phyloP scores from a whole-genome alignment of 2,329 filamentous ascomycete genomes.

The Aspergillus sp. region DNA sequence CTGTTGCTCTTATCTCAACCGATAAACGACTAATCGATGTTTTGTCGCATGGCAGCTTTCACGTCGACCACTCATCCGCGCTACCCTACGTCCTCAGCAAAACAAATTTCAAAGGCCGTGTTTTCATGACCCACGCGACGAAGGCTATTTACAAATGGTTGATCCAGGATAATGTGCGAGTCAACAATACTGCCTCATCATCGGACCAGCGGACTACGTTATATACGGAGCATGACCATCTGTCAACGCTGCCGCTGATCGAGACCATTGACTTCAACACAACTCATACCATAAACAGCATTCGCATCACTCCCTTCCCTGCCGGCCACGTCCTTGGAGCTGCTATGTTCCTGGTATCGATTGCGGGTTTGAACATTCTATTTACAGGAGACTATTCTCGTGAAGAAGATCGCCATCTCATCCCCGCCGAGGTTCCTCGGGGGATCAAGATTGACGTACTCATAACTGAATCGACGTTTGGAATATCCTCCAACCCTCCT shows the following conservation, averaged over 20 bases:
- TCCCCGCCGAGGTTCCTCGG: constrained; percentile 86
- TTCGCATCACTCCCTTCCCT: constrained; percentile 94
- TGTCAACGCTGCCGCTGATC: constrained; percentile 89
- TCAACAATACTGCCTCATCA: constrained; percentile 68
- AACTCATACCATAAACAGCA: constrained; percentile 93
- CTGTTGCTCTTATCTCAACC: background rate
- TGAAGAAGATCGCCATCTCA: constrained; percentile 91
- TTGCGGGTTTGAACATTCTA: constrained; percentile 92
- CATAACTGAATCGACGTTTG: constrained; percentile 97
- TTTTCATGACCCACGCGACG: constrained; percentile 99
- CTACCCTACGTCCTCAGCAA: constrained; percentile 95
- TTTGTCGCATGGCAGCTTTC: constrained; percentile 71
- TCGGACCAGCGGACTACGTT: constrained; percentile 66
- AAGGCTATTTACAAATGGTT: constrained; percentile 99
- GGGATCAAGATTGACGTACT: constrained; percentile 92
- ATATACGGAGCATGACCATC: constrained; percentile 93
- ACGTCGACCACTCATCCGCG: constrained; percentile 98
- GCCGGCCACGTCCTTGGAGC: constrained; percentile 97
- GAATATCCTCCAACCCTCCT: constrained; percentile 89
- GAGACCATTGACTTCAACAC: constrained; percentile 98
- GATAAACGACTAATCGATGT: constrained; percentile 28
- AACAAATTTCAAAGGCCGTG: constrained; percentile 93
- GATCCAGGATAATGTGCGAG: constrained; percentile 93
- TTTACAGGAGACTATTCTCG: constrained; percentile 98
- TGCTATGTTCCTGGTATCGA: constrained; percentile 97